Base-by-base conservation (phyloP, 2,329 filamentous ascomycete genomes). In the Triangularia verruculosa region DNA sequence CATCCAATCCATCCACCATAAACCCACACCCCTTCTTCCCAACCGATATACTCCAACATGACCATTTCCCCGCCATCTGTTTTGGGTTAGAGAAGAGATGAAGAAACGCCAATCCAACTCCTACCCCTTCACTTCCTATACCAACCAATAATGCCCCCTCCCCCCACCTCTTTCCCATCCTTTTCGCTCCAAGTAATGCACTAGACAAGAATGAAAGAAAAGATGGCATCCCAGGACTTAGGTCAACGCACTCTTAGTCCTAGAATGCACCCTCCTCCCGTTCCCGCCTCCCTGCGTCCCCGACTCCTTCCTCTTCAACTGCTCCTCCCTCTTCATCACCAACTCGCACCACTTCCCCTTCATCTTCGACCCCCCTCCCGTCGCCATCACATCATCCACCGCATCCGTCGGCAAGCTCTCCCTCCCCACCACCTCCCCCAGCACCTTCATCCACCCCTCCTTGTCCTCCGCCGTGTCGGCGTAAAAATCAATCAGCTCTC, bases 401-500 rank as follows among this genome's bases (percentile, higher is more conserved):
- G 5, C 78, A 77, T 30, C 74, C 73, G 63, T 77, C 76, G 60
- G 81, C 34, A 27, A 79, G 61, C 81, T 80, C 63, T 82, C 78
- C 47, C 86, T 86, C 34, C 85, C 83, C 64, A 86, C 82, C 60
- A 88, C 82, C 52, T 98, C 93, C 2, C 84, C 84, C 22, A 99
- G 86, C 13, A 92, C 90, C 74, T 88, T 88, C 90, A 99, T 95
- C 95, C 95, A 99, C 61, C 88, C 90, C 54, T 97, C 92, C 79
- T 98, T 99, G 73, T 95, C 90, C 43, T 86, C 86, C 1, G 89
- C 86, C 30, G 87, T 93, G 77, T 98, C 94, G 73, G 94, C 95
- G 74, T 99, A 98, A 76, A 98, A 98, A 80, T 98, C 94, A 74
- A 99, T 99, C 67, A 97, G 88, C 78, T 99, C 95, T 66, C 95